Conservation (phyloP, 805 yeast genomes). For the Sungouiella thailandica region DNA sequence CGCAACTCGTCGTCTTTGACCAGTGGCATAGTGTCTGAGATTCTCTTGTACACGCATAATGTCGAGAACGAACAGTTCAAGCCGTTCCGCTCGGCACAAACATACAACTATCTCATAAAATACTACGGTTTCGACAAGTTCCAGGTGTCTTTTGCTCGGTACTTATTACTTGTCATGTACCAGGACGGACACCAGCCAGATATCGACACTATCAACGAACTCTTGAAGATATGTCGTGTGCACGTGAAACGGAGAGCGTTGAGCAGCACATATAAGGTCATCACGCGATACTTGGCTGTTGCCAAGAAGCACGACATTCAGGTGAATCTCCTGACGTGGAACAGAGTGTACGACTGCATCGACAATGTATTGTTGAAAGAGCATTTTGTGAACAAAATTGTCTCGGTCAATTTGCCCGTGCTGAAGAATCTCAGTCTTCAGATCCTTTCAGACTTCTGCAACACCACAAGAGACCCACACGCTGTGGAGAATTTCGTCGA, state of each 20-base stretch:
- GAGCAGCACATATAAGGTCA: conserved; percentile 27
- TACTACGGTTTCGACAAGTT: conserved; percentile 37
- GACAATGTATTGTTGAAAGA: conserved; percentile 36
- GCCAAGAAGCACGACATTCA: conserved; percentile 21
- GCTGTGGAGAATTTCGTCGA: conserved; percentile 33
- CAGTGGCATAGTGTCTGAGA: conserved; percentile 33
- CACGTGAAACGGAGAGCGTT: conserved; percentile 30
- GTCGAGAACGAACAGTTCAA: conserved; percentile 27
- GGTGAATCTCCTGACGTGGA: conserved; percentile 32
- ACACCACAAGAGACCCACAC: conserved; percentile 20
- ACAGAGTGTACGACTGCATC: conserved; percentile 33
- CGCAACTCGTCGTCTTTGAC: conserved; percentile 28
- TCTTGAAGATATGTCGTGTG: conserved; percentile 26
- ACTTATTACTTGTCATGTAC: conserved; percentile 35
- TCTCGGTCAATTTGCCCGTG: conserved; percentile 28
- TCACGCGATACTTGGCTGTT: conserved; percentile 27
- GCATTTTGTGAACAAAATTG: conserved; percentile 27
- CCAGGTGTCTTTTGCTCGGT: conserved; percentile 38
- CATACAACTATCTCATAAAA: conserved; percentile 36
- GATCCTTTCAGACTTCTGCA: conserved; percentile 32
- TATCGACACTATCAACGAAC: conserved; percentile 34
- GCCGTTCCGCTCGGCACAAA: conserved; percentile 26
- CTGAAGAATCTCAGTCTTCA: conserved; percentile 24
- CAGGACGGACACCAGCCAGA: conserved; percentile 38
- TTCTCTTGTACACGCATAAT: conserved; percentile 34